Evolutionary conservation across 148 eudicot species (phyloP), one percentile per base, ranked within the genome.

Genomic region (Chenopodium berlandieri): DNA sequence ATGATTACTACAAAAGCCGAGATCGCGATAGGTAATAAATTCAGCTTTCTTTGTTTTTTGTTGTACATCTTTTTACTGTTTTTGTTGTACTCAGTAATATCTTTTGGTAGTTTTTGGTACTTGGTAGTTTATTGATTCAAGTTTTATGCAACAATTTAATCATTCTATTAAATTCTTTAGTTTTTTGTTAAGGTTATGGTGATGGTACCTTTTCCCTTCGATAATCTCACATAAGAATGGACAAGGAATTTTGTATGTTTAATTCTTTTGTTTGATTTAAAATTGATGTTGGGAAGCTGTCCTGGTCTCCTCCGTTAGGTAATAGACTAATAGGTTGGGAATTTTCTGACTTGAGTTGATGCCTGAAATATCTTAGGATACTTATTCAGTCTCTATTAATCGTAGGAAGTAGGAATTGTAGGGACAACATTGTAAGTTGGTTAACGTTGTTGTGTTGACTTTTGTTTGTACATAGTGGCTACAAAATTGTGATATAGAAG

Each of bases 21-120:
- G 95, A 91, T 77, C 81, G 85, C 88, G 97, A 92, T 58, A 92
- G 96, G 98, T 95, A 83, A 78, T 68, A 7, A 73, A 7, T 17
- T 48, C 58, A 3, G 17, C 4, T 25, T 11, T 22, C 56, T 10
- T n/a, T 73, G 17, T 25, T 64, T 6, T 69, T 37, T 56, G 1
- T 17, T 17, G 7, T 34, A 0, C 23, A 22, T 66, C 66, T 40
- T 16, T 11, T 31, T 17, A 31, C 14, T 25, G 0, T 40, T 63
- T 14, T 19, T 67, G 34, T 37, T 73, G 7, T 40, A 40, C 44
- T 40, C 8, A 40, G 44, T 69, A 16, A 17, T 50, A 31, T 52
- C 4, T 10, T 70, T 67, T 13, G 19, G 31, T 31, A 32, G 44
- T 63, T 4, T 31, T 56, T 2, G 30, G 1, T 12, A 23, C 4